Conservation (phyloP, 805 yeast species). For the Lachancea fermentati region DNA sequence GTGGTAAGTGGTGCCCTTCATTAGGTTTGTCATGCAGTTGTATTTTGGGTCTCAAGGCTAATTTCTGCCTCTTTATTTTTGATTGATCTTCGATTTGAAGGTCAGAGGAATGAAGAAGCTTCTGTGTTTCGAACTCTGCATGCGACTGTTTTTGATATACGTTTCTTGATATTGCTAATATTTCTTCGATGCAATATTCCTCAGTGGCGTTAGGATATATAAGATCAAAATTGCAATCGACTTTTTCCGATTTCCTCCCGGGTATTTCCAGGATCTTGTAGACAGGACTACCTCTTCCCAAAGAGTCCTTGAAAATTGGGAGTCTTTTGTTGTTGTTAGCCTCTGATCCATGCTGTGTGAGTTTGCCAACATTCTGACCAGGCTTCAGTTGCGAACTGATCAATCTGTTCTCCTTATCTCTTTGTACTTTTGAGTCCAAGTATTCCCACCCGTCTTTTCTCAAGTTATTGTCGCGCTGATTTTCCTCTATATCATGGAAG, state of each 20-base stretch:
- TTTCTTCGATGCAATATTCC: slow-evolving; percentile 60
- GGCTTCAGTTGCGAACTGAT: slow-evolving; percentile 50
- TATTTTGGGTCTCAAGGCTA: slow-evolving; percentile 14
- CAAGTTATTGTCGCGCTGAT: neutral
- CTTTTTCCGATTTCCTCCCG: slow-evolving; percentile 56
- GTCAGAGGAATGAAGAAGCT: neutral
- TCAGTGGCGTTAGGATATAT: slow-evolving; percentile 42
- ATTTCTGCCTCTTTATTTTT: slow-evolving; percentile 6
- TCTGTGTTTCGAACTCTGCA: neutral
- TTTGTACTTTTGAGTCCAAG: slow-evolving; percentile 42
- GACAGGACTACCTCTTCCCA: slow-evolving; percentile 35
- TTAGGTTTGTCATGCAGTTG: slow-evolving; percentile 2
- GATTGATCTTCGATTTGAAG: slow-evolving; percentile 1
- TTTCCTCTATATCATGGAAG: slow-evolving; percentile 2
- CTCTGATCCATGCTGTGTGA: slow-evolving; percentile 36
- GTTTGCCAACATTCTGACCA: slow-evolving; percentile 43
- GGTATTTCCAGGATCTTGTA: slow-evolving; percentile 47
- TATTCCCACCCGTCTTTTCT: slow-evolving; percentile 38
- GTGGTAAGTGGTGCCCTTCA: no score
- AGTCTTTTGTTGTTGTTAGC: slow-evolving; percentile 22
- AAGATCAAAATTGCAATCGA: slow-evolving; percentile 55
- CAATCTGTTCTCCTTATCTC: slow-evolving; percentile 60
- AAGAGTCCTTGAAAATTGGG: slow-evolving; percentile 37
- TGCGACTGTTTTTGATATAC: slow-evolving; percentile 12
- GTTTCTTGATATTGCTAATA: slow-evolving; percentile 49